Evolutionary conservation across 108 stramenopile genomes (phyloP), one percentile per base, ranked within the genome.

Genomic region (Asterionellopsis glacialis): DNA sequence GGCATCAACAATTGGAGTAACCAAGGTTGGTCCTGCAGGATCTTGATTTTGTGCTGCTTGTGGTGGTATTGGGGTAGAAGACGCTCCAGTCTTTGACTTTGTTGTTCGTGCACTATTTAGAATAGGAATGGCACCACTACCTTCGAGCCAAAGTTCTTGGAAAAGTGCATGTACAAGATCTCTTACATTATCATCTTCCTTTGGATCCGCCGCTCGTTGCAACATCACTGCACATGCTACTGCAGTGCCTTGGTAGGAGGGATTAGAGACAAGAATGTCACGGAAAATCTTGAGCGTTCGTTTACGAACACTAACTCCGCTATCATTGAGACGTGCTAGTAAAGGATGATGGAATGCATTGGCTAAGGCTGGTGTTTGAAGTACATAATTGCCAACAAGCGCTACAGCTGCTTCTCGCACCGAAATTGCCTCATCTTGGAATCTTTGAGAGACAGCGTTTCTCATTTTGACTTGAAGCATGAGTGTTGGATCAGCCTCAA

Each of bases 161-260:
- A 97, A 96, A 12, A 93, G 86, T 19, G 89, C 94, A 57, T 91
- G 81, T 22, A 97, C 83, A 28, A 91, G 57, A 61, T 97, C 97
- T 45, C 93, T 86, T 5, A 97, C 92, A 1, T 71, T 70, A 57
- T 97, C 97, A 67, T 97, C 97, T 64, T 97, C 97, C 64, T 95
- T 94, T 19, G 87, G 88, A 64, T 96, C 82, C 38, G 80, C 77
- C 42, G 87, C 88, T 16, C 91, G 67, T 63, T 85, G 70, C 27
- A 97, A 65, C 77, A 96, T 79, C 12, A 52, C 62, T 39, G 73
- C 70, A 60, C 89, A 91, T 15, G 84, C 91, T 16, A 65, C 70
- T 12, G 88, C 81, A 51, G 94, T 75, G 27, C 85, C 83, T 53
- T 72, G 63, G 68, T 95, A 94, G 24, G 69, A 51, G n/a, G 92